Conservation (phyloP, 805 yeast species). For the Wickerhamomyces chaumierensis region DNA sequence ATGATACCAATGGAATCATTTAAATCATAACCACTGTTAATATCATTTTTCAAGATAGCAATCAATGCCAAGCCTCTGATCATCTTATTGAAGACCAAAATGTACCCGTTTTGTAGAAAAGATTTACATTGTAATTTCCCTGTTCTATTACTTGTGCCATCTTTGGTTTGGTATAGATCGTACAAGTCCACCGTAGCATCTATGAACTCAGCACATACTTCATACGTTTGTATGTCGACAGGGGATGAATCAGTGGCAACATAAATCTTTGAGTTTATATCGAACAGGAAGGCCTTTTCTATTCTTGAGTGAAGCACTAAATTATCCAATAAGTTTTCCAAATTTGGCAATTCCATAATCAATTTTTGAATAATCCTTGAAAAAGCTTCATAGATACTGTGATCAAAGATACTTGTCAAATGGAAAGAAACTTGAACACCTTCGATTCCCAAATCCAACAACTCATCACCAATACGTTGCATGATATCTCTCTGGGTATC, state of each 20-base stretch:
- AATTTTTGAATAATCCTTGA: slow-evolving; percentile 87
- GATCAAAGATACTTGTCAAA: slow-evolving; percentile 89
- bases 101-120: slow-evolving; percentile 71
- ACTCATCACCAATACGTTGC: slow-evolving; percentile 91
- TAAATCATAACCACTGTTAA: slow-evolving; percentile 17
- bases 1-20: slow-evolving; percentile 51
- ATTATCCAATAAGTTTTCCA: slow-evolving; percentile 83
- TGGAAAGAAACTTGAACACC: slow-evolving; percentile 88
- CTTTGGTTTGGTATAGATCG: slow-evolving; percentile 40
- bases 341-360: slow-evolving; percentile 75
- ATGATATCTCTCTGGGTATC: slow-evolving; percentile 95
- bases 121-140: slow-evolving; percentile 56
- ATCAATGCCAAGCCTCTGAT: slow-evolving; percentile 87
- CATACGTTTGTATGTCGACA: slow-evolving; percentile 90
- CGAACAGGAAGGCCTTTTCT: slow-evolving; percentile 89
- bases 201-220: slow-evolving; percentile 93
- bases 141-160: slow-evolving; percentile 3
- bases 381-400: slow-evolving; percentile 91
- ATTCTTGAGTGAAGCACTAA: slow-evolving; percentile 81
- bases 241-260: slow-evolving; percentile 95
- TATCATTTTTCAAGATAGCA: slow-evolving; percentile 52
- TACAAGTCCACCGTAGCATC: slow-evolving; percentile 88
- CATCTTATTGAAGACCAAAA: slow-evolving; percentile 81
- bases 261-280: slow-evolving; percentile 83
- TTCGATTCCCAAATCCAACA: slow-evolving; percentile 79